Base-by-base conservation (phyloP, 2,329 filamentous ascomycete genomes). In the Phialocephala sp. region DNA sequence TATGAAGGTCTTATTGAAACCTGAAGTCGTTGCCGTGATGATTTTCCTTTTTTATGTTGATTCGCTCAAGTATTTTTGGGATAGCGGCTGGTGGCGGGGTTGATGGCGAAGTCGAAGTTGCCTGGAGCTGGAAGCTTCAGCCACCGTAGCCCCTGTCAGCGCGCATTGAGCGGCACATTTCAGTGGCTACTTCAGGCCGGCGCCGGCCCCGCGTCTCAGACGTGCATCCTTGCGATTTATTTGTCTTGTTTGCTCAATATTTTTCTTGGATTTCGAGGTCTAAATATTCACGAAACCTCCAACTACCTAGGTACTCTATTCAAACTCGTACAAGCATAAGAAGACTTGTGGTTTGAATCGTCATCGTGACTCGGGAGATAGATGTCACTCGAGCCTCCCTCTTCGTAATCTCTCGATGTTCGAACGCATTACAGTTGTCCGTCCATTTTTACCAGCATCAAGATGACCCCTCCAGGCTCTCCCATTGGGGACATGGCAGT, bases 391-490 rank as follows among this genome's bases (percentile, higher is more conserved):
- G 12, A 59, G 6, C 6, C 27, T 32, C 27, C 27, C 12, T 59
- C 56, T 43, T 59, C 56, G 22, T 43, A 20, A 36, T 18, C 56
- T n/a, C 35, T 32, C 2, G 22, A 20, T 59, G 22, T 45, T 8
- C 9, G n/a, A 41, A 15, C 3, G 4, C 41, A 27, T 41, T 24
- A 12, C 27, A 8, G 35, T 24, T 39, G 15, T 18, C 32, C 55
- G 20, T 45, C 45, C 8, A 15, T 45, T 27, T 39, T 8, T 15
- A 37, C 41, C 12, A 54, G 9, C 37, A 41, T 55, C 66, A 54
- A 20, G 41, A 67, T 67, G 66, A 58, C 58, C 15, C 43, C 56
- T 55, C 60, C 60, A 58, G 52, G 55, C 24, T 63, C 66, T 15
- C 56, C 57, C 6, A 58, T 58, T 43, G 64, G 57, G 12, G 37